Conservation (phyloP, 2,329 filamentous ascomycete genomes). For the Aureobasidium sp. region DNA sequence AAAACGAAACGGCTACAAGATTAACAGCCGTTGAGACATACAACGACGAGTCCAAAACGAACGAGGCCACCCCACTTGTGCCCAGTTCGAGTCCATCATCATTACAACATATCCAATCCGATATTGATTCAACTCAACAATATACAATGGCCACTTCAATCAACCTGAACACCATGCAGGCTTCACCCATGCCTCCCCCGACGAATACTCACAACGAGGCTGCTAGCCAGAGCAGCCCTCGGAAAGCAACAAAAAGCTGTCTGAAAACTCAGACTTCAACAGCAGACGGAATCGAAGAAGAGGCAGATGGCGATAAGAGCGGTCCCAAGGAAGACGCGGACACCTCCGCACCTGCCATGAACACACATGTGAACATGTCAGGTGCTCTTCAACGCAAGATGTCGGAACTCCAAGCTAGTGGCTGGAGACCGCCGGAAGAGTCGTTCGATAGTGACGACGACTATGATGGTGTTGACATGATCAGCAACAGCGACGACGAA, state of each 20-base stretch:
- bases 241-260: neutral
- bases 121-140: slow-evolving; percentile 3
- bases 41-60: slow-evolving; percentile 4
- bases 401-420: slow-evolving; percentile 16
- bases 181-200: neutral
- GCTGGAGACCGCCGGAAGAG: slow-evolving; percentile 17
- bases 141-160: slow-evolving; percentile 6
- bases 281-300: slow-evolving; percentile 1
- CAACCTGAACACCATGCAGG: neutral
- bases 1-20: neutral
- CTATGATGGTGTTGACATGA: slow-evolving; percentile 23
- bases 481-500: slow-evolving; percentile 23
- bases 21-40: slow-evolving; percentile 5
- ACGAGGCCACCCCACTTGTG: neutral
- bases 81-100: neutral
- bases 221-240: slow-evolving; percentile 14
- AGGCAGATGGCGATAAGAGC: slow-evolving; percentile 11
- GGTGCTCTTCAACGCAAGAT: slow-evolving; percentile 19
- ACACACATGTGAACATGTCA: slow-evolving; percentile 4
- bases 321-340: slow-evolving; percentile 7
- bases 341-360: slow-evolving; percentile 9
- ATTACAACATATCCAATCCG: neutral
- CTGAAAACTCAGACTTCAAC: neutral
- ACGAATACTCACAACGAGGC: neutral
- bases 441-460: slow-evolving; percentile 17